Evolutionary conservation across 768 basidiomycete species (phyloP).

Genomic region (Ramaria rubella): DNA sequence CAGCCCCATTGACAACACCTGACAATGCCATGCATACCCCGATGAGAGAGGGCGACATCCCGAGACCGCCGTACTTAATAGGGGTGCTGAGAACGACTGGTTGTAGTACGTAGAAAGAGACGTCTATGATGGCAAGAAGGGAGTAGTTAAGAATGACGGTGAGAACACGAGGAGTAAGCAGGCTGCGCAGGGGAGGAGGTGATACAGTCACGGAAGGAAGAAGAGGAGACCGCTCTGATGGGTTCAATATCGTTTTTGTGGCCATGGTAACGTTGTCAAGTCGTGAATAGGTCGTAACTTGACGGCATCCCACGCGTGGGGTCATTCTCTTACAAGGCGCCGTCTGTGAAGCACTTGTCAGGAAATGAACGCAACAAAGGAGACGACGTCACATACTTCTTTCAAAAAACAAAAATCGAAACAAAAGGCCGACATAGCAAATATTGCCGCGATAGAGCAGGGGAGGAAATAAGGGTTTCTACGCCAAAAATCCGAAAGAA

Average conservation of each 20-base stretch:
- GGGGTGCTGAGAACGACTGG: constrained; percentile 71
- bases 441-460: constrained; percentile 39
- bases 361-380: not conserved
- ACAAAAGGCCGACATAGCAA: constrained; percentile 31
- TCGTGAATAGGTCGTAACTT: no score
- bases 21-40: constrained; percentile 52
- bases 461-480: constrained; percentile 71
- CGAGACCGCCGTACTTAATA: constrained; percentile 49
- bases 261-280: no score
- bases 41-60: constrained; percentile 57
- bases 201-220: not conserved
- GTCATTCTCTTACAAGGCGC: constrained; percentile 9
- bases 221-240: constrained; percentile 9
- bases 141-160: constrained; percentile 62
- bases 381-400: constrained; percentile 49
- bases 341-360: not conserved
- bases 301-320: constrained; percentile 2
- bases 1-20: constrained; percentile 56
- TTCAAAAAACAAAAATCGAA: constrained; percentile 47
- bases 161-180: constrained; percentile 51
- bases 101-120: constrained; percentile 56
- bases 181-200: constrained; percentile 41
- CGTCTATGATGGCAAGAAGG: constrained; percentile 57
- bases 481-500: constrained; percentile 53
- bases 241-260: no score